Percentiles rank a stretch among this genome's conserved stretches.
phyloP scores from a whole-genome alignment of 768 basidiomycete genomes.

The Podaxis pistillaris region DNA sequence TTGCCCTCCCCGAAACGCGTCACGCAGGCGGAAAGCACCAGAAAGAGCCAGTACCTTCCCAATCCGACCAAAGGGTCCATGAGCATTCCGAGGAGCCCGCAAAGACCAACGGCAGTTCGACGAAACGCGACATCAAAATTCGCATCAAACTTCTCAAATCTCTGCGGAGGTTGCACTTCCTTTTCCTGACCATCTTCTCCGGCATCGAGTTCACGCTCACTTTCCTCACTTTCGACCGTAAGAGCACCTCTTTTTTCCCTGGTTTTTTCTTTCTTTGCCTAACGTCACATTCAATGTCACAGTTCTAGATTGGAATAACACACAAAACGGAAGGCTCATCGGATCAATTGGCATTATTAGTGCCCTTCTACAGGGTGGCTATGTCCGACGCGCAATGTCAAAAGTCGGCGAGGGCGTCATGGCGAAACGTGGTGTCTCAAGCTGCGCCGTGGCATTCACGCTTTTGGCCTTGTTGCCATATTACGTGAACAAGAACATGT shows the following conservation, averaged over 20 bases:
- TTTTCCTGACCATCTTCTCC: conserved; percentile 89
- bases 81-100: not conserved
- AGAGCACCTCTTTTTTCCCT: conserved; percentile 26
- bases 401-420: conserved; percentile 79
- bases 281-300: not conserved
- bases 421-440: conserved; percentile 76
- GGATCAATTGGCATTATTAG: conserved; percentile 89
- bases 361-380: conserved; percentile 89
- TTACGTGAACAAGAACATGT: conserved; percentile 39
- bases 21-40: conserved; percentile 34
- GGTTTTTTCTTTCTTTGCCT: not conserved
- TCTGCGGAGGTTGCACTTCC: conserved; percentile 72
- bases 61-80: conserved; percentile 17
- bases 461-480: conserved; percentile 72
- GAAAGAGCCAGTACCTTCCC: conserved; percentile 13
- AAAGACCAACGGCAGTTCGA: conserved; percentile 22
- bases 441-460: conserved; percentile 68
- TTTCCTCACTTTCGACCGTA: conserved; percentile 89
- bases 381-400: conserved; percentile 79
- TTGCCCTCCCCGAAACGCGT: conserved; percentile 85
- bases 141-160: conserved; percentile 56
- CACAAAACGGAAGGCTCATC: conserved; percentile 82
- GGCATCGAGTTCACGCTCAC: conserved; percentile 97
- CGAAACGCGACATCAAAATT: conserved; percentile 37
- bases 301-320: conserved; percentile 91